Percentiles rank a stretch among this genome's conserved stretches.
These are phyloP conservation scores for Trichoderma oligosporum DNA, from an alignment of 2,329 filamentous ascomycete species.

Conservation along the genomic window DNA sequence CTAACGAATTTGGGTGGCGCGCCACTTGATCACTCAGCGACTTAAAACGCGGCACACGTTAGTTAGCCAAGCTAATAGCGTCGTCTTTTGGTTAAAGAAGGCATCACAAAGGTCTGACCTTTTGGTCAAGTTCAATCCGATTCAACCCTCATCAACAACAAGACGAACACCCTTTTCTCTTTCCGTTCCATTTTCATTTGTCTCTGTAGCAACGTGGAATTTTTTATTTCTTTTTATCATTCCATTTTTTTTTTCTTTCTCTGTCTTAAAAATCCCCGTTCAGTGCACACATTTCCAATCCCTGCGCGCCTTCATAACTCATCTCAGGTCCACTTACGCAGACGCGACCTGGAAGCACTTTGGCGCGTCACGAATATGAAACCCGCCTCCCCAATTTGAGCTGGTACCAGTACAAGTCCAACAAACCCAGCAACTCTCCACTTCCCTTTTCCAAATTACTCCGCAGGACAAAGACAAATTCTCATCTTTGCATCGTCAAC, in stretches of 20 bases:
- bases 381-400: conserved; percentile 36
- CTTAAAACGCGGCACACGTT: no score
- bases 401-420: conserved; percentile 3
- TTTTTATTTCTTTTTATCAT: conserved; percentile 1
- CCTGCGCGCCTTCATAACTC: conserved; percentile 6
- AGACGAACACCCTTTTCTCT: not conserved
- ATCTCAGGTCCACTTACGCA: conserved; percentile 22
- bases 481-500: conserved; percentile 8
- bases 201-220: conserved; percentile 17
- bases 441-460: conserved; percentile 4
- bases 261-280: not conserved
- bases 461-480: not conserved
- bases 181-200: not conserved
- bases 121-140: not conserved
- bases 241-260: not conserved
- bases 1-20: not conserved
- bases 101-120: not conserved
- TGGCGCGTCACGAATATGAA: conserved; percentile 40
- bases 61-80: no score
- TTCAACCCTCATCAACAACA: not conserved
- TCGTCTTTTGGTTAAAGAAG: not conserved
- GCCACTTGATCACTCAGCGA: not conserved
- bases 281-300: not conserved
- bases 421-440: conserved; percentile 18
- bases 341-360: conserved; percentile 32